Base-by-base conservation (phyloP, 2,329 filamentous ascomycete species). In the Onygenales sp. region DNA sequence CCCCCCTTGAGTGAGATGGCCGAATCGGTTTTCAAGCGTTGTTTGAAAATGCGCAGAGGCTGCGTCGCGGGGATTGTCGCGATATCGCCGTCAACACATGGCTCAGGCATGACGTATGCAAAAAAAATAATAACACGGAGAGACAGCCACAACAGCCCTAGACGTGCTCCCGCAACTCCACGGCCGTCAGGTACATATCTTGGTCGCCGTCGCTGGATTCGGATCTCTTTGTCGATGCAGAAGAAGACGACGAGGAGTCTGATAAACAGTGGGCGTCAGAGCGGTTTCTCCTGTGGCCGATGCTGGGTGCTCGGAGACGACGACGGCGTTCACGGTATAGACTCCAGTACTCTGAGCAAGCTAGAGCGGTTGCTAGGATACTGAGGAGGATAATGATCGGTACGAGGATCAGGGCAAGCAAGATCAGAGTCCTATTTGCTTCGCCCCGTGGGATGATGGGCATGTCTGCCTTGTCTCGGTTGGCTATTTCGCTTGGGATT, bases 41-140 rank as follows among this genome's bases (percentile, higher is more conserved):
- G 56, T 61, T 79, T 82, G 60, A 74, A 63, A 60, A 82, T 77
- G 42, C 75, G 73, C 36, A 81, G 63, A 9, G 80, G 79, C 35
- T 69, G 69, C 14, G 77, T 74, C 53, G 59, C 60, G 42, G 62
- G 53, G 35, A 51, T 50, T 14, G 36, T 43, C 41, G 35, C 41
- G 38, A 9, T 35, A 14, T 50, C 41, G 17, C 52, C 17, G 38
- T 9, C 39, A 50, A 11, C 48, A 43, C 48, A 54, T 50, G 35
- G 32, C n/a, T 52, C 21, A 17, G n/a, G 27, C 21, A 27, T 27
- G 21, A 27, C 21, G 21, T 27, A 27, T 27, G 21, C 21, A 11
- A 46, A 41, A 52, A 52, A 41, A 52, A 52, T 13, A 48, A 43
- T 10, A 49, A 27, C 43, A 48, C 36, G 48, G 31, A 31, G 36